Percentiles rank a stretch among this genome's conserved stretches.
Evolutionary conservation across 495 filamentous ascomycete species (phyloP).

Genomic region (Annulohypoxylon stygium): DNA sequence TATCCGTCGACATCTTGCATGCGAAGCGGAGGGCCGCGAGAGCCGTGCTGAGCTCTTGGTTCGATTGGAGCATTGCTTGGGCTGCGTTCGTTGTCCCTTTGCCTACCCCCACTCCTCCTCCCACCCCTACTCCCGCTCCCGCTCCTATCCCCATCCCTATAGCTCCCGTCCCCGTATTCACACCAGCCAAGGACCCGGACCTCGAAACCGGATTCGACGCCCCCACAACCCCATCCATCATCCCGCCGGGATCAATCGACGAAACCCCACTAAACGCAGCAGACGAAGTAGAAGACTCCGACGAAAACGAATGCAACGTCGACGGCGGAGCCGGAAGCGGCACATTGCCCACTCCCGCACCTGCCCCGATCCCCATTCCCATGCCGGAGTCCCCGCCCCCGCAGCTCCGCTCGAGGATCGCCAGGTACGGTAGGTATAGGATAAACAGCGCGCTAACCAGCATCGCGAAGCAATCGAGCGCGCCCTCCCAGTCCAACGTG

Average conservation of each 20-base stretch:
- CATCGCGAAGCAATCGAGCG: slow-evolving; percentile 51
- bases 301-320: not conserved
- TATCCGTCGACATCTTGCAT: slow-evolving; percentile 53
- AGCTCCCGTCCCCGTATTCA: not conserved
- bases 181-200: not conserved
- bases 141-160: too few relatives aligned
- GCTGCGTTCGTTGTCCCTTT: not conserved
- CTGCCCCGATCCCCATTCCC: not conserved
- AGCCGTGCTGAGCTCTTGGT: slow-evolving; percentile 42
- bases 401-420: slow-evolving; percentile 26
- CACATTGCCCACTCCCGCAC: not conserved
- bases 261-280: not conserved
- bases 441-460: slow-evolving; percentile 45
- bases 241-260: not conserved
- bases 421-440: slow-evolving; percentile 41
- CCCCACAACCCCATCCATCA: not conserved
- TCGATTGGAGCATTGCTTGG: slow-evolving; percentile 14
- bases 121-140: too few relatives aligned
- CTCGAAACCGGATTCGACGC: not conserved
- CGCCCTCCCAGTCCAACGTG: slow-evolving; percentile 48
- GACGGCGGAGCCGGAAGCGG: not conserved
- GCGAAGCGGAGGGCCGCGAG: slow-evolving; percentile 49
- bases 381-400: not conserved
- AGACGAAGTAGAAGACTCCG: not conserved
- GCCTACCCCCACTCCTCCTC: too few relatives aligned